Evolutionary conservation across 2,329 filamentous ascomycete species (phyloP).

Genomic region (Fusarium albosuccineum): DNA sequence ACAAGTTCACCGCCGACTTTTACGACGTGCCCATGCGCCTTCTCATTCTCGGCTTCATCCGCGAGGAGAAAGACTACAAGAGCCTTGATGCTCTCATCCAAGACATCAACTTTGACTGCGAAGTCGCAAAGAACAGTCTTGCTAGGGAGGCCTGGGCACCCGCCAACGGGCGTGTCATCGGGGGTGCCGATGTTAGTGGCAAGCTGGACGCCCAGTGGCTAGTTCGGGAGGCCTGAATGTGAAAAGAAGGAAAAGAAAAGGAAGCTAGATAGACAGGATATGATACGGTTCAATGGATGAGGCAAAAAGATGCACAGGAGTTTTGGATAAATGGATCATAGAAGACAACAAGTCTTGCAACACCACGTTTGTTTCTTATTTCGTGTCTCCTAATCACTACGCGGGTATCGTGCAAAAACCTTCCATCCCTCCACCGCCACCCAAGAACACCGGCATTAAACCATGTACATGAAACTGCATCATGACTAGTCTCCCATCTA

Average conservation of each 20-base stretch:
- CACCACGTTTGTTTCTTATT: slow-evolving; percentile 34
- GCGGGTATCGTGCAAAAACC: slow-evolving; percentile 43
- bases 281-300: not conserved
- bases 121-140: slow-evolving; percentile 82
- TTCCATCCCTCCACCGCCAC: slow-evolving; percentile 15
- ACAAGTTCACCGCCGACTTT: slow-evolving; percentile 82
- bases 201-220: slow-evolving; percentile 57
- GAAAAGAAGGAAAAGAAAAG: slow-evolving; percentile 4
- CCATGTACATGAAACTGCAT: slow-evolving; percentile 21
- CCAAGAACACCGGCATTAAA: slow-evolving; percentile 19
- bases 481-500: slow-evolving; percentile 27
- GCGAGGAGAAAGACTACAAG: slow-evolving; percentile 90
- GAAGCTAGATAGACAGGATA: too few species aligned
- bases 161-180: slow-evolving; percentile 52
- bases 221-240: slow-evolving; percentile 44
- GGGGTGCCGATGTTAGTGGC: slow-evolving; percentile 46
- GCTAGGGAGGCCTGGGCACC: slow-evolving; percentile 72
- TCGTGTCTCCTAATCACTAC: slow-evolving; percentile 35
- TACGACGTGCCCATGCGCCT: slow-evolving; percentile 86
- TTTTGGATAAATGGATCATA: slow-evolving; percentile 43
- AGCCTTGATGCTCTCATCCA: slow-evolving; percentile 84
- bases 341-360: slow-evolving; percentile 26
- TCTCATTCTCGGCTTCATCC: slow-evolving; percentile 86
- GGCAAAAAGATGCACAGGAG: slow-evolving; percentile 33
- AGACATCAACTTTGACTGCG: slow-evolving; percentile 91